Evolutionary conservation across 2,329 filamentous ascomycete genomes (phyloP).

Genomic region (Stylonectria norvegica): DNA sequence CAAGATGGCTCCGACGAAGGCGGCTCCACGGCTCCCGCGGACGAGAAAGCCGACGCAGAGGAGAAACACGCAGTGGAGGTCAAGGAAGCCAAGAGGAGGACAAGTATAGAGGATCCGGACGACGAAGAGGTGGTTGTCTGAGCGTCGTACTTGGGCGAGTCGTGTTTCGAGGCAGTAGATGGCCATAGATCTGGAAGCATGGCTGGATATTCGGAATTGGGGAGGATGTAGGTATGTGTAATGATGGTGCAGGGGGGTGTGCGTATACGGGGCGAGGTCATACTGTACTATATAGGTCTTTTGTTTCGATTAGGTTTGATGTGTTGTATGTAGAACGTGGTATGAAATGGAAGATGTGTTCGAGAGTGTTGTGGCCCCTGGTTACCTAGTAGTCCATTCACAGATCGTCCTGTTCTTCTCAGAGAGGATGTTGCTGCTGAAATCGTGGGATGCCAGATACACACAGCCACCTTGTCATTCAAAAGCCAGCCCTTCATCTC

Average conservation of each 20-base stretch:
- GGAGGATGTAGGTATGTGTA: background rate
- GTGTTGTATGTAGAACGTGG: background rate
- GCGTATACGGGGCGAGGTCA: background rate
- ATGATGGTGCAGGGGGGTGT: background rate
- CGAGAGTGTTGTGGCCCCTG: too few species aligned
- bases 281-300: background rate
- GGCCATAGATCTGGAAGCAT: conserved; percentile 7
- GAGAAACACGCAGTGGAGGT: conserved; percentile 46
- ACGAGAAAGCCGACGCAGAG: conserved; percentile 27
- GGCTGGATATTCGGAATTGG: background rate
- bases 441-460: too few species aligned
- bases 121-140: conserved; percentile 47
- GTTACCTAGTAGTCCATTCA: too few species aligned
- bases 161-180: conserved; percentile 8
- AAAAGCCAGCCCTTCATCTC: too few species aligned
- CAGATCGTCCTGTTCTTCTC: too few species aligned
- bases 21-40: conserved; percentile 3
- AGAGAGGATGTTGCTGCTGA: too few species aligned
- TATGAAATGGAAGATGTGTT: background rate
- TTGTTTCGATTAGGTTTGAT: background rate
- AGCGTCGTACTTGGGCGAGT: conserved; percentile 4
- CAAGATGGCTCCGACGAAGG: conserved; percentile 8
- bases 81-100: conserved; percentile 51
- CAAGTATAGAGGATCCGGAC: conserved; percentile 58
- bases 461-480: too few species aligned